phyloP scores from a whole-genome alignment of 225 moss, liverwort and hornwort genomes.

The Pseudisothecium myosuroides region DNA sequence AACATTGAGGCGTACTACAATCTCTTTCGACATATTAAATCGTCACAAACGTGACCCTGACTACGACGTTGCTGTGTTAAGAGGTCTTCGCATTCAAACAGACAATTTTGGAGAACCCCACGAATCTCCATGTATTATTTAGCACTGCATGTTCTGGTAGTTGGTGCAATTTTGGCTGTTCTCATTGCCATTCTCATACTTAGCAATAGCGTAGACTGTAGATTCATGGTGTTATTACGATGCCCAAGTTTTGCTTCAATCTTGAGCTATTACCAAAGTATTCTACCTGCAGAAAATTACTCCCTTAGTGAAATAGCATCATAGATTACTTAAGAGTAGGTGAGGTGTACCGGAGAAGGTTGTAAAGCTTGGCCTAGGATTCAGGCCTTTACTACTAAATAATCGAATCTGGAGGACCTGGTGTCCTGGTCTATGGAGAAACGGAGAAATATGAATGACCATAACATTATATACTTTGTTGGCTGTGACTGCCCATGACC shows the following conservation, averaged over 20 bases:
- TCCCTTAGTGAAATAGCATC: neutral
- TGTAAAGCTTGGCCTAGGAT: neutral
- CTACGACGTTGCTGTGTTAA: neutral
- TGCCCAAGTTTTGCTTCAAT: neutral
- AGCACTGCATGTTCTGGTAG: neutral
- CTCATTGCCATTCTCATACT: neutral
- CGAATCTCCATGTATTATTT: slow-evolving; percentile 1
- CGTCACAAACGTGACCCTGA: slow-evolving; percentile 7
- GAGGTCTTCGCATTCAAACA: neutral
- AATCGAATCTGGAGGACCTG: neutral
- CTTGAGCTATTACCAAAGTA: neutral
- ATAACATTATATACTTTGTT: no score
- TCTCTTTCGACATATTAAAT: slow-evolving; percentile 4
- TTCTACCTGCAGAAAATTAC: neutral
- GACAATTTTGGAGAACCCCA: neutral
- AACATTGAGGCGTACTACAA: neutral
- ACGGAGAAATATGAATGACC: neutral
- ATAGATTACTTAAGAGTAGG: neutral
- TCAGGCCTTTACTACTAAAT: neutral
- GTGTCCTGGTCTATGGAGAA: neutral
- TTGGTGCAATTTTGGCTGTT: slow-evolving; percentile 1
- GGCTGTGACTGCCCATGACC: fast-evolving
- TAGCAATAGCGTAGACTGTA: neutral
- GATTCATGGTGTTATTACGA: neutral
- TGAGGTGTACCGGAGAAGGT: neutral